Base-by-base conservation (phyloP, 2,329 filamentous ascomycete genomes). In the Zymoseptoria ardabiliae region DNA sequence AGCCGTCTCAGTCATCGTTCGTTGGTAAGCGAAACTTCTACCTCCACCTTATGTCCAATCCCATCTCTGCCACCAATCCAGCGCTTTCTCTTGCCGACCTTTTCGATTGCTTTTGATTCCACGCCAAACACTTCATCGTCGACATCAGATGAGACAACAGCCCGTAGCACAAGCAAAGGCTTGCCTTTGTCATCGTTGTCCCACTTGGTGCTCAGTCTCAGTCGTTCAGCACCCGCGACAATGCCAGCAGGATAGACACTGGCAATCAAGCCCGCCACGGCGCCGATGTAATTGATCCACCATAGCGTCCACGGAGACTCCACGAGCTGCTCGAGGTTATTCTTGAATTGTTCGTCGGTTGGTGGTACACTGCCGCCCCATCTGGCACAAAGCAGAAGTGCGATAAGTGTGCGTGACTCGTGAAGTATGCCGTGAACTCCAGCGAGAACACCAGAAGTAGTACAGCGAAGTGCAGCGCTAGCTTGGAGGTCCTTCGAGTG, bases 381-480 rank as follows among this genome's bases (percentile, higher is more conserved):
- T 65, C 91, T 81, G 52, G 88, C 85, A 65, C 85, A 91, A 1
- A 90, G 78, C 1, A 87, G 81, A 3, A 96, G 76, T 0, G 85
- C 89, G 2, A 96, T 77, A 2, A 89, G 73, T 0, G 89, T 87
- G 11, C 91, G 83, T 55, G 85, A 81, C 51, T 85, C 73, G 70
- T 97, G 91, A 1, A 85, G 86, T 23, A 95, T 75, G 0, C 90
- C 90, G 48, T 93, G 90, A 1, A 82, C 80, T 13, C 83, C 81
- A 1, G 85, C 82, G 54, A 92, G 79, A 41, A 88, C 76, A 0
- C 89, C 85, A 0, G 82, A 84, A 5, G 90, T 84, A 1, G 89
- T 88, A 61, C 84, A 79, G 66, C 91, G 85, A n/a, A 96, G 76
- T 7, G 87, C 87, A 55, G 84, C 83, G 2, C 88, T 82, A 0